These are phyloP conservation scores for Powellomyces hirtus DNA, from an alignment of 192 early-diverging fungal genomes.

Conservation along the genomic window DNA sequence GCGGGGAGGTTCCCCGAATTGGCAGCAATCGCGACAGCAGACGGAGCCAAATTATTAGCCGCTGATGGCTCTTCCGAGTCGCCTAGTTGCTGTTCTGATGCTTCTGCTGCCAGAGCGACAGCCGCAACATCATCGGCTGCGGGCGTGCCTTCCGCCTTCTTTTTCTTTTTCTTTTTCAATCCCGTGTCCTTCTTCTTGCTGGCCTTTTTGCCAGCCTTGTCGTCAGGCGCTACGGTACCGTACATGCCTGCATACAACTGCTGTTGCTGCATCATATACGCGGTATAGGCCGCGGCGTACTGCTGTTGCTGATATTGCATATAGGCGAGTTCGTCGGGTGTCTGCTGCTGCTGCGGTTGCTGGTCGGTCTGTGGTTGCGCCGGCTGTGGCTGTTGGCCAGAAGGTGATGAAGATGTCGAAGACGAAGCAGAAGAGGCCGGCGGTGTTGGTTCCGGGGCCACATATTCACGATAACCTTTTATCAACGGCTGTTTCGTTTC, in stretches of 20 bases:
- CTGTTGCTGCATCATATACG: slow-evolving; percentile 14
- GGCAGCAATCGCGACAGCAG: too few species aligned
- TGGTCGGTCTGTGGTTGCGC: not conserved
- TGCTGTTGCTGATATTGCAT: slow-evolving; percentile 14
- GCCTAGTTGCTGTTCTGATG: not conserved
- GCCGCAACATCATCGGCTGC: not conserved
- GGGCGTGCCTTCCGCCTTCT: not conserved
- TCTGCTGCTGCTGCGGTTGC: not conserved
- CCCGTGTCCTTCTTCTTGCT: not conserved
- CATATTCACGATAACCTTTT: slow-evolving; percentile 1
- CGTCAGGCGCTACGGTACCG: not conserved
- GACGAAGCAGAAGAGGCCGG: not conserved
- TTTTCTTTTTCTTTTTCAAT: slow-evolving; percentile 5
- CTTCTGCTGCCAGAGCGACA: not conserved
- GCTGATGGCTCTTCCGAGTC: not conserved
- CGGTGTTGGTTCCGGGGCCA: not conserved
- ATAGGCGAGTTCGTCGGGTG: not conserved
- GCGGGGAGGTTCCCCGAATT: too few species aligned
- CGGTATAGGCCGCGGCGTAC: slow-evolving; percentile 1
- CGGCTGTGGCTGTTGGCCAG: not conserved
- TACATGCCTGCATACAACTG: slow-evolving; percentile 6
- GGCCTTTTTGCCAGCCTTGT: not conserved
- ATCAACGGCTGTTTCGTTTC: slow-evolving; percentile 9
- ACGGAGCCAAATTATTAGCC: too few species aligned
- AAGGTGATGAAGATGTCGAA: not conserved